These are phyloP conservation scores for Nematodospora valgi DNA, from an alignment of 805 yeast species.

Conservation along the genomic window DNA sequence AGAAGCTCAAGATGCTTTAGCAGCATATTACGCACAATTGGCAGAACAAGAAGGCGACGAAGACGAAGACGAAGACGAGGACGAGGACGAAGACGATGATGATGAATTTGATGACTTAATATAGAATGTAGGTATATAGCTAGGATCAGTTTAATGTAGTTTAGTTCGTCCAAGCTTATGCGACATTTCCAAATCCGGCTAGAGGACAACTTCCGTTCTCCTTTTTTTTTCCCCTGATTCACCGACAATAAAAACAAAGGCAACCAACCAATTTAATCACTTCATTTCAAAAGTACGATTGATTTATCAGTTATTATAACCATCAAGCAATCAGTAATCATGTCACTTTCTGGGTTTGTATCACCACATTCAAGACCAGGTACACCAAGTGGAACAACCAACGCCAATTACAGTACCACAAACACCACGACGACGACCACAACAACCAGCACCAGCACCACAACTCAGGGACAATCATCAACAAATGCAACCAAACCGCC, in stretches of 20 bases:
- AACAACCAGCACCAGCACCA: no score
- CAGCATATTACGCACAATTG: conserved; percentile 68
- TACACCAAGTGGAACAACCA: conserved; percentile 5
- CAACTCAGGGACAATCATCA: no score
- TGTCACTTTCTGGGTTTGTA: conserved; percentile 4
- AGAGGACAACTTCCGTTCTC: no score
- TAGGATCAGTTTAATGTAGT: no score
- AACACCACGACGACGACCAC: background rate
- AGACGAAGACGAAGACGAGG: conserved; percentile 52
- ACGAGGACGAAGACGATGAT: conserved; percentile 29
- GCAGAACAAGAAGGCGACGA: conserved; percentile 67
- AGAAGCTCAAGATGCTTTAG: conserved; percentile 67
- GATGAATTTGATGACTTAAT: conserved; percentile 31
- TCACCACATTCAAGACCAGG: conserved; percentile 10
- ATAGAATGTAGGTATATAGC: conserved; percentile 2
- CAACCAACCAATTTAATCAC: background rate
- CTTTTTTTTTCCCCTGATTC: conserved; percentile 6
- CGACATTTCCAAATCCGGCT: no score
- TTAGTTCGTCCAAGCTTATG: background rate
- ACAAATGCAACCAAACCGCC: background rate
- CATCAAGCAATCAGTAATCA: background rate
- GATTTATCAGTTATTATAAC: background rate
- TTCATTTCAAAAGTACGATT: background rate
- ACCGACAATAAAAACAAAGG: no score
- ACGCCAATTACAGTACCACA: background rate